Evolutionary conservation across 495 filamentous ascomycete genomes (phyloP), one percentile per base, ranked within the genome.

Genomic region (Rusavskia elegans): DNA sequence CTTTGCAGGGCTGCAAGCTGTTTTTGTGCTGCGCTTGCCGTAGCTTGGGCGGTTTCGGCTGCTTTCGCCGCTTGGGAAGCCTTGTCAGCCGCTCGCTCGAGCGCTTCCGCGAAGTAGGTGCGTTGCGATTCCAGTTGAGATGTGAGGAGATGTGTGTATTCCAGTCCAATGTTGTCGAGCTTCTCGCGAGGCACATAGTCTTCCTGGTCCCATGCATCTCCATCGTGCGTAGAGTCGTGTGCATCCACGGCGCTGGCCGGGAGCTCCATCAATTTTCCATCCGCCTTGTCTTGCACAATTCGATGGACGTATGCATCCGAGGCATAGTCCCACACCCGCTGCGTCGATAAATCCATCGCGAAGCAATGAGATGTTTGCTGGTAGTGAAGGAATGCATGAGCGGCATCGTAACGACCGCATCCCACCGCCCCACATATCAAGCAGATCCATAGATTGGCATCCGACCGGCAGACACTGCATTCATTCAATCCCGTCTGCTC

Each of bases 291-390:
- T 57, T 92, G 83, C 51, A 97, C 90, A 35, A 98, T 79, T 10
- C 92, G 83, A 68, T 98, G 92, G 19, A 97, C 92, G 72, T 95
- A 98, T 55, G 81, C 83, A 59, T 98, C 93, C 35, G 84, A 85
- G 0, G 84, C 84, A 61, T 98, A 98, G 70, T 98, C 93, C 92
- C 92, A 98, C 5, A 98, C 87, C 53, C 90, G 84, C 62, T 98
- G 90, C 0, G 89, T 89, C 40, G 79, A 78, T 32, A 97, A 77
- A 62, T 98, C 93, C 69, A 98, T 83, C 45, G 88, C 85, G 62
- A 93, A 98, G 53, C 80, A 85, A 65, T 98, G 92, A 0, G 76
- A 75, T 3, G 86, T 93, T 45, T 85, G 75, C 68, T 94, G 87
- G 74, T 85, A 98, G 68, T 98, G 92, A 11, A 83, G 80, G 63